Evolutionary conservation across 352 stramenopile species (phyloP).

Genomic region (Phytophthora pluvialis): DNA sequence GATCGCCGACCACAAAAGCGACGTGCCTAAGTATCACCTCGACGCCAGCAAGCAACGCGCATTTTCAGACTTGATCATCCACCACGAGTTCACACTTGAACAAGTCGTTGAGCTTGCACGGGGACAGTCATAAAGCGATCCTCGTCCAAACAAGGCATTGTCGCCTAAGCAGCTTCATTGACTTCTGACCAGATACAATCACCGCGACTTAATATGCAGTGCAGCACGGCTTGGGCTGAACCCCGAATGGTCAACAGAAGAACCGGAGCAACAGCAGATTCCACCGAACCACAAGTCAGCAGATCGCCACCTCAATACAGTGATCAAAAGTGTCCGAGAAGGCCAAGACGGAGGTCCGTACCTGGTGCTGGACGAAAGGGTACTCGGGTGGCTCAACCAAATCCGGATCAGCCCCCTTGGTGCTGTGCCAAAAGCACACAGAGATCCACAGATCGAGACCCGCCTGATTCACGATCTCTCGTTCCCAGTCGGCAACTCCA

Average conservation of each 20-base stretch:
- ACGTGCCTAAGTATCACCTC: neutral
- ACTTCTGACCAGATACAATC: neutral
- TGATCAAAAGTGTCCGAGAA: neutral
- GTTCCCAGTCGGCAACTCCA: neutral
- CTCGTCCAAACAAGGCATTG: neutral
- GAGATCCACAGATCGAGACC: neutral
- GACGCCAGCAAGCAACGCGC: neutral
- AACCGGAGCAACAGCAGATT: neutral
- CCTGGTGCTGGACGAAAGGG: neutral
- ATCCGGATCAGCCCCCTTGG: neutral
- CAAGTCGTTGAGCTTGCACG: neutral
- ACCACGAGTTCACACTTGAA: neutral
- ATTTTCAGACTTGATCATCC: neutral
- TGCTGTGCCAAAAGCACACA: too few species aligned
- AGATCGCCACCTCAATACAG: neutral
- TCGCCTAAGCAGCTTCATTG: neutral
- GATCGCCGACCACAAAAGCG: too few species aligned
- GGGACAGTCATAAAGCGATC: neutral
- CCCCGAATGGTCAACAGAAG: neutral
- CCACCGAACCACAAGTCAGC: constrained; percentile 4
- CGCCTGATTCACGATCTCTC: constrained; percentile 12
- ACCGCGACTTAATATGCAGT: neutral
- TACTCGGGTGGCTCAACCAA: neutral
- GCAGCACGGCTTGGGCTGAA: neutral
- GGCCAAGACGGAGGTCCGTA: constrained; percentile 4